Evolutionary conservation across 192 early-diverging fungal genomes (phyloP), one percentile per base, ranked within the genome.

Genomic region (Kickxella alabastrina): DNA sequence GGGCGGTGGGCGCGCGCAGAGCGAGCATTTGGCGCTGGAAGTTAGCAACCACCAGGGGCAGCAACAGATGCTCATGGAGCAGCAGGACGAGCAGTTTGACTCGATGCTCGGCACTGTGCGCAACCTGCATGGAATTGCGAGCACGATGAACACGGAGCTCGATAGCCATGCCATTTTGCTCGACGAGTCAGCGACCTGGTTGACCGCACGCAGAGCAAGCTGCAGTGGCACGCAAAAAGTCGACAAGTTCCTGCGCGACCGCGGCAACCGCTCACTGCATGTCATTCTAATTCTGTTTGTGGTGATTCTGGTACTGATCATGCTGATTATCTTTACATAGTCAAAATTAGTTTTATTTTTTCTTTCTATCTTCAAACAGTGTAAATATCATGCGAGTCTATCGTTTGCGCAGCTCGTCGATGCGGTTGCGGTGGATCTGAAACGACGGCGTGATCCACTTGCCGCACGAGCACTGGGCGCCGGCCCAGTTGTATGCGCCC

Each of bases 371-470:
- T 37, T 2, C 6, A 31, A 38, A 27, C 24, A 10, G 19, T 53
- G 24, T 49, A 36, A 61, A 45, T 49, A 55, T n/a, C n/a, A n/a
- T n/a, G n/a, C n/a, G n/a, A n/a, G n/a, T n/a, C n/a, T n/a, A n/a
- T n/a, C n/a, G n/a, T 42, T 50, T 64, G 46, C 47, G 74, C 22
- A 57, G 45, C 56, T 83, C 82, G 60, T 91, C 89, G 9, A 91
- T 85, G 43, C 81, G 75, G 66, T 84, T 87, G 39, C 80, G 73
- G 70, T 88, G 86, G 53, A 91, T 70, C 77, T 80, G 82, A 49
- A 91, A 88, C 4, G 89, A 81, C 25, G 89, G 89, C 6, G 86
- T 87, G 42, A 89, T 72, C 89, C 89, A 91, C 34, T 82, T 68
- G 28, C 87, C 87, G 60, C 89, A 91, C 52, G 86, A 88, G 65